Evolutionary conservation across 768 basidiomycete species (phyloP).

Genomic region (Kwoniella sp.): DNA sequence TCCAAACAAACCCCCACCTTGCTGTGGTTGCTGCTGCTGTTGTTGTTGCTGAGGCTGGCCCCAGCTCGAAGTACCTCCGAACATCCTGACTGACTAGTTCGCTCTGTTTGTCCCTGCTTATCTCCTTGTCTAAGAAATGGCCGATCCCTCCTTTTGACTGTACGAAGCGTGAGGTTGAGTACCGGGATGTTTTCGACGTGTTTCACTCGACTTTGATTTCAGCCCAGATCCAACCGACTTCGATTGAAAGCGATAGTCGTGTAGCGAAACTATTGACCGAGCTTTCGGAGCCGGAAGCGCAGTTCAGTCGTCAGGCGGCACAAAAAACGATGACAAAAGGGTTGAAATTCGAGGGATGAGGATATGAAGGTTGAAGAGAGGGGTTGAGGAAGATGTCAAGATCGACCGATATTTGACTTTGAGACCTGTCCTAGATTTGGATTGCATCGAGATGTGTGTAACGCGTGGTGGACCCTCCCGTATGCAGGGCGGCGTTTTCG

Average conservation of each 20-base stretch:
- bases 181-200: not conserved
- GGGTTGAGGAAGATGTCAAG: not conserved
- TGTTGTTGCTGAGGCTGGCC: slow-evolving; percentile 63
- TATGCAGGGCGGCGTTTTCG: slow-evolving; percentile 14
- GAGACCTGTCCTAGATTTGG: not conserved
- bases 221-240: no score
- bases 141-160: no score
- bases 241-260: no score
- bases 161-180: no score
- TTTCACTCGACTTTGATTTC: no score
- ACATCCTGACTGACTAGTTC: slow-evolving; percentile 48
- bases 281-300: no score
- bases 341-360: no score
- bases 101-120: no score
- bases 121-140: no score
- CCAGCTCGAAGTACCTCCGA: slow-evolving; percentile 48
- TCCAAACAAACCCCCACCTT: slow-evolving; percentile 33
- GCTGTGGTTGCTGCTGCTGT: slow-evolving; percentile 59
- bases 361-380: not conserved
- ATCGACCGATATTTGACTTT: not conserved
- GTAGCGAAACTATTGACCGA: no score
- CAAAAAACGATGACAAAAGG: no score
- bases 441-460: not conserved
- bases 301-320: no score
- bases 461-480: slow-evolving; percentile 18